Conservation (phyloP, 2,329 filamentous ascomycete species). For the Scopulariopsis brevicaulis region DNA sequence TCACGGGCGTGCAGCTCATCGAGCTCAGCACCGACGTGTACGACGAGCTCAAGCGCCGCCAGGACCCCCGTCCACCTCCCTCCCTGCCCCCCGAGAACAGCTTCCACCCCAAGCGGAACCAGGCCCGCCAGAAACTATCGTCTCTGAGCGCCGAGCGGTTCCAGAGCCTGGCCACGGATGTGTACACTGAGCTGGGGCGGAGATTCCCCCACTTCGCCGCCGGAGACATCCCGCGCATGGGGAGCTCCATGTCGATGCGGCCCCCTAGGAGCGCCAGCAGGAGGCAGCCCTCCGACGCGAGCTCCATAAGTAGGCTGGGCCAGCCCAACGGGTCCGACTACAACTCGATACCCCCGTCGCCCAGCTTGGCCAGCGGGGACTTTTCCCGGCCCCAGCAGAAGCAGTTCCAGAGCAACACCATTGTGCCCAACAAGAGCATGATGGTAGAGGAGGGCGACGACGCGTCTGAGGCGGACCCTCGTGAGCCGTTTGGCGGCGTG, state of each 20-base stretch:
- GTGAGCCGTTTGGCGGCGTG: slow-evolving; percentile 44
- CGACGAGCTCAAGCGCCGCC: slow-evolving; percentile 83
- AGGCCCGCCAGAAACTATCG: slow-evolving; percentile 90
- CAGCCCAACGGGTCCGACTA: slow-evolving; percentile 10
- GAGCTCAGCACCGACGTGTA: slow-evolving; percentile 97
- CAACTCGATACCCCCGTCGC: slow-evolving; percentile 46
- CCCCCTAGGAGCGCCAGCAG: slow-evolving; percentile 40
- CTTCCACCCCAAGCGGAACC: slow-evolving; percentile 95
- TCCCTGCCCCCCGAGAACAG: slow-evolving; percentile 54
- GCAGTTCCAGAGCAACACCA: slow-evolving; percentile 89
- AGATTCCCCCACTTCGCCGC: slow-evolving; percentile 73
- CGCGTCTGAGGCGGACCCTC: slow-evolving; percentile 27
- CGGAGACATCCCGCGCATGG: slow-evolving; percentile 54
- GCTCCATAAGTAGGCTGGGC: slow-evolving; percentile 38
- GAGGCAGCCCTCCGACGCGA: slow-evolving; percentile 50
- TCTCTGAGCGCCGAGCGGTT: slow-evolving; percentile 81
- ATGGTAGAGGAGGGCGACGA: slow-evolving; percentile 95
- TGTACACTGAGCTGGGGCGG: slow-evolving; percentile 89
- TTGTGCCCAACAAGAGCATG: slow-evolving; percentile 94
- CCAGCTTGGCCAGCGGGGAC: slow-evolving; percentile 46
- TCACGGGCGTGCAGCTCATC: slow-evolving; percentile 89
- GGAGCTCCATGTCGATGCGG: slow-evolving; percentile 57
- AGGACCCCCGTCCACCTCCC: slow-evolving; percentile 46
- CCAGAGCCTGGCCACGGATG: slow-evolving; percentile 84
- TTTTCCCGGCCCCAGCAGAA: slow-evolving; percentile 73